These are phyloP conservation scores for Tylopilus cervinicoccineus DNA, from an alignment of 768 basidiomycete genomes.

Conservation along the genomic window DNA sequence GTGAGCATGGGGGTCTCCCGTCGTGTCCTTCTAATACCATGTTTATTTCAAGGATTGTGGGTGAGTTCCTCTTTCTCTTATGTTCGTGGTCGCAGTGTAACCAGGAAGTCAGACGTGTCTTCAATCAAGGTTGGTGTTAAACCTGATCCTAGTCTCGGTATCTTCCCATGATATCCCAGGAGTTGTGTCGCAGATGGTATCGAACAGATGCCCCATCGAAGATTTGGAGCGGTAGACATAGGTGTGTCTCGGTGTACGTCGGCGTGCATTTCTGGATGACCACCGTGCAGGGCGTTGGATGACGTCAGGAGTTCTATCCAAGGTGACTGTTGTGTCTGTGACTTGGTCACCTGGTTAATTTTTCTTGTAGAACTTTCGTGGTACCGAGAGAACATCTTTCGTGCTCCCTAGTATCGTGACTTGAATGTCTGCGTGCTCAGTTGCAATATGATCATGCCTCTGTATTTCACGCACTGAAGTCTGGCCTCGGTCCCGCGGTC, in stretches of 20 bases:
- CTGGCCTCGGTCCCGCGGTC: too few relatives aligned
- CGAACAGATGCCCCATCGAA: conserved; percentile 23
- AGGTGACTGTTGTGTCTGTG: conserved; percentile 39
- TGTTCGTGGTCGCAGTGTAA: neutral
- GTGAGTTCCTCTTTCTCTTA: conserved; percentile 38
- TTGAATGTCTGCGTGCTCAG: neutral
- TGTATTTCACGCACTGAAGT: too few relatives aligned
- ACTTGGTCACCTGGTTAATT: conserved; percentile 1
- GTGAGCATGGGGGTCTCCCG: conserved; percentile 30
- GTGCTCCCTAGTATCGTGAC: conserved; percentile 21
- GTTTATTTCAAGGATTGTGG: conserved; percentile 52
- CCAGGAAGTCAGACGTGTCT: conserved; percentile 61
- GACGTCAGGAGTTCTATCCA: conserved; percentile 76
- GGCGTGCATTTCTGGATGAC: neutral
- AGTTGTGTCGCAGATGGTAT: conserved; percentile 74
- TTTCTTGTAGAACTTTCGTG: conserved; percentile 62
- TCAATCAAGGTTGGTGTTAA: conserved; percentile 61
- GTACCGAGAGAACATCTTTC: conserved; percentile 76
- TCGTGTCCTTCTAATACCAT: neutral
- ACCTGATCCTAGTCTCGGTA: neutral
- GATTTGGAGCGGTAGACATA: conserved; percentile 45
- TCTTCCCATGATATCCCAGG: conserved; percentile 39
- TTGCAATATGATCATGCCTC: too few relatives aligned
- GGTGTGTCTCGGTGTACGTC: conserved; percentile 38
- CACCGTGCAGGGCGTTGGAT: conserved; percentile 60